Base-by-base conservation (phyloP, 148 eudicot genomes). In the Diospyros kaki region DNA sequence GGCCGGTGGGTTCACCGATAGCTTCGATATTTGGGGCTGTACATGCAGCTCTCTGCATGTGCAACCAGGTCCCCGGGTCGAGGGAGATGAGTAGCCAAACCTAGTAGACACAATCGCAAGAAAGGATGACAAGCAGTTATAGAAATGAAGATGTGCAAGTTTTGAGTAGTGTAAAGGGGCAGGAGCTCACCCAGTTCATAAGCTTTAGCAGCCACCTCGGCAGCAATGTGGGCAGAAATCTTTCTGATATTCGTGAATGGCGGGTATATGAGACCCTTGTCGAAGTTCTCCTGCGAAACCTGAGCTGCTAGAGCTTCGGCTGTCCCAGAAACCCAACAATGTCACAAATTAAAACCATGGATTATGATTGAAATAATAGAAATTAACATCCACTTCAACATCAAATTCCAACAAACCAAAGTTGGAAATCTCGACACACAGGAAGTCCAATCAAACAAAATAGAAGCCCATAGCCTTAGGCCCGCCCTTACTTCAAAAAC, bases 211-310 rank as follows among this genome's bases (percentile, higher is more conserved):
- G 99, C 99, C 66, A 95, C 99, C 66, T 66, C 84, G 70, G 99
- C 97, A 52, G 99, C 99, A 69, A 95, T 95, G 10, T 95, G 86
- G 52, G 99, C 97, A 17, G 99, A 95, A 73, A 95, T 95, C 79
- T 90, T 95, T 79, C 99, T 81, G 81, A 95, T 95, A 82, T 89
- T 78, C 6, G 82, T 84, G 44, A 95, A 92, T 11, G 97, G 97
- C 6, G 97, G 99, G 78, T 88, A 95, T 70, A 92, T 73, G 71
- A 92, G 96, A 50, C 99, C 99, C 74, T 92, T 89, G 58, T 84
- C 89, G 54, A 90, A 84, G 78, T 92, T 88, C 78, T 89, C 97
- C 52, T 88, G 90, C 12, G 89, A 77, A 76, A 92, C 99, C 79
- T 92, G 83, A 52, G 84, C 81, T 11, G 99, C 99, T 42, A 95